These are phyloP conservation scores for Vigna reflexopilosa DNA, from an alignment of 306 rosid species.

Conservation along the genomic window DNA sequence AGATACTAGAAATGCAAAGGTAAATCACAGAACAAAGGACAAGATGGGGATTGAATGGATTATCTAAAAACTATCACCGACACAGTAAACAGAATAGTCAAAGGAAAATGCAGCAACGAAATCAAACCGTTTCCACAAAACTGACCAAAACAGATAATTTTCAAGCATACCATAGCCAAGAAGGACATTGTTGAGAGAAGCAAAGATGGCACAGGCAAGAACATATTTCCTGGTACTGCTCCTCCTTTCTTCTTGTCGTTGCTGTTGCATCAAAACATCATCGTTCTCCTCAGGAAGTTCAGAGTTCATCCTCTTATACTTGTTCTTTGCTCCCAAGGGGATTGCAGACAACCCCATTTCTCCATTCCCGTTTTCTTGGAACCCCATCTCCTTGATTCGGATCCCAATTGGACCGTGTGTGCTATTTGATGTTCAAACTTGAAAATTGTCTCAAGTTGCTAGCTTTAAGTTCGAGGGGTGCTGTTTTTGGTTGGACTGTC, in stretches of 20 bases:
- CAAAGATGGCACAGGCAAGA: conserved; percentile 85
- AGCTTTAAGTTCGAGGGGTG: conserved; percentile 5
- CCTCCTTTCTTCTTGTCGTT: conserved; percentile 49
- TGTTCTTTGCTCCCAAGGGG: conserved; percentile 76
- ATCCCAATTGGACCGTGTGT: conserved; percentile 6
- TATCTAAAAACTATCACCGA: conserved; percentile 25
- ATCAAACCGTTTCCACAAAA: conserved; percentile 9
- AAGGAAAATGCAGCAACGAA: conserved; percentile 30
- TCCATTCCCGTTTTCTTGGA: conserved; percentile 72
- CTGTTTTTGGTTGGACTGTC: conserved; percentile 31
- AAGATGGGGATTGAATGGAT: background rate
- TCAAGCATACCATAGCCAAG: conserved; percentile 86
- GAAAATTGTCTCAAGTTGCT: conserved; percentile 11
- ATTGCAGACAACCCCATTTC: conserved; percentile 71
- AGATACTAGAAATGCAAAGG: conserved; percentile 7
- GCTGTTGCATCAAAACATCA: conserved; percentile 56
- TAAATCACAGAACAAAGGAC: conserved; percentile 28
- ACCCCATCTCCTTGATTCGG: conserved; percentile 53
- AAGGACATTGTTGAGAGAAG: conserved; percentile 94
- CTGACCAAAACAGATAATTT: conserved; percentile 12
- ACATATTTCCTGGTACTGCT: conserved; percentile 72
- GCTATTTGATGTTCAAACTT: background rate
- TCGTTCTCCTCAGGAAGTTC: conserved; percentile 59
- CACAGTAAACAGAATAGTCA: conserved; percentile 7
- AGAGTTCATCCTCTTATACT: conserved; percentile 78